phyloP scores from a whole-genome alignment of 163 green algal genomes.

The Scenedesmus sp. region DNA sequence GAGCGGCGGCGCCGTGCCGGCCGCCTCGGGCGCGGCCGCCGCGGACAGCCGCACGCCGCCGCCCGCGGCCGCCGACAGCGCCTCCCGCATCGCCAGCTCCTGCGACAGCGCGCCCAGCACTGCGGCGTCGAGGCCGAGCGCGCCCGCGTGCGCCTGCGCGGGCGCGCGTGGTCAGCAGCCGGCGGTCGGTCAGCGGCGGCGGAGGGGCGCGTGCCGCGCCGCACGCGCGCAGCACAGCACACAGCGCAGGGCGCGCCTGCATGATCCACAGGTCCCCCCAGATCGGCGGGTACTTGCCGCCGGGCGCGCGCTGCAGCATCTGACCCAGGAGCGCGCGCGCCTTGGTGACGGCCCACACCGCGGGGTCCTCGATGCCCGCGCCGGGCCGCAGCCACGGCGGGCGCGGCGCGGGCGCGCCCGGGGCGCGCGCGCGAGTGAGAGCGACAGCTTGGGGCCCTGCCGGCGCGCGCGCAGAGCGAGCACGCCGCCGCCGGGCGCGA shows the following conservation, averaged over 20 bases:
- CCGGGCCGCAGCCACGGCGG: conserved; percentile 18
- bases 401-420: neutral
- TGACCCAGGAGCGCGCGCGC: conserved; percentile 17
- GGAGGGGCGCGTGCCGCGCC: too few species aligned
- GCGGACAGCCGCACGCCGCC: conserved; percentile 11
- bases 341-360: conserved; percentile 33
- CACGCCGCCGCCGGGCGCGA: neutral
- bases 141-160: conserved; percentile 34
- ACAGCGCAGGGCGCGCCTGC: conserved; percentile 3
- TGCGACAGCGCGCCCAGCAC: conserved; percentile 12
- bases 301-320: conserved; percentile 31
- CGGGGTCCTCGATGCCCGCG: conserved; percentile 36
- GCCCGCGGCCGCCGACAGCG: conserved; percentile 5
- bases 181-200: too few species aligned
- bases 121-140: conserved; percentile 20
- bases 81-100: conserved; percentile 30
- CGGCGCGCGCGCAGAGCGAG: conserved; percentile 13
- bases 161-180: too few species aligned
- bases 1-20: conserved; percentile 2
- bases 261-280: conserved; percentile 24
- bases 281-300: conserved; percentile 19
- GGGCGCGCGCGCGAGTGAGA: neutral
- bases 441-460: neutral
- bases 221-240: too few species aligned
- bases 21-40: neutral